Percentiles rank a stretch among this genome's conserved stretches.
phyloP scores from a whole-genome alignment of 2,329 filamentous ascomycete species.

The Purpureocillium takamizusanense region DNA sequence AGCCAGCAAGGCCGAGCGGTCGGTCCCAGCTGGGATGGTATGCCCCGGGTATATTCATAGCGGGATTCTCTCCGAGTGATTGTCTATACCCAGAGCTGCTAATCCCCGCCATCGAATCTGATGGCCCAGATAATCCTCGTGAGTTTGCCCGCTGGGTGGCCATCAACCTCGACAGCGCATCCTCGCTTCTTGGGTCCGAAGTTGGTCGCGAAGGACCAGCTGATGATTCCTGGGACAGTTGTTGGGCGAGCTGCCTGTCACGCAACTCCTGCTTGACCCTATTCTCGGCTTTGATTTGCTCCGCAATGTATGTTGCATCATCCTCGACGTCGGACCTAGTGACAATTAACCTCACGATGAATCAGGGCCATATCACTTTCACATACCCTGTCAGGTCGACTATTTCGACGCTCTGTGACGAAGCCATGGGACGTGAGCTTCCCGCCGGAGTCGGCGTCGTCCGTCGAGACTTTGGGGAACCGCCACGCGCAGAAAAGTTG shows the following conservation, averaged over 20 bases:
- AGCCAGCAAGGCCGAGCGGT: background rate
- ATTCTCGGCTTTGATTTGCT: slow-evolving; percentile 25
- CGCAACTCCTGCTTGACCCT: slow-evolving; percentile 17
- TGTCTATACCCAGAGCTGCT: too few species aligned
- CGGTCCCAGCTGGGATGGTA: slow-evolving; percentile 8
- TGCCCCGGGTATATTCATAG: slow-evolving; percentile 9
- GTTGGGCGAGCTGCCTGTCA: slow-evolving; percentile 19
- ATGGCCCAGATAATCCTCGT: background rate
- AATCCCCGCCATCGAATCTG: too few species aligned
- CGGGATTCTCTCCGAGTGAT: background rate
- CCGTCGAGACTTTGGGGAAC: slow-evolving; percentile 23
- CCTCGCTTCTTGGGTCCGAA: background rate
- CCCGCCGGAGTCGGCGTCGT: slow-evolving; percentile 13
- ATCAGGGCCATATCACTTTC: background rate
- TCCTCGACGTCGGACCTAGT: slow-evolving; percentile 23
- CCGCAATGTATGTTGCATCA: slow-evolving; percentile 15
- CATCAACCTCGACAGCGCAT: slow-evolving; percentile 21
- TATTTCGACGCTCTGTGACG: slow-evolving; percentile 12
- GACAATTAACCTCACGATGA: slow-evolving; percentile 8
- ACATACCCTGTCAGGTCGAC: slow-evolving; percentile 35
- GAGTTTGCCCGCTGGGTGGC: slow-evolving; percentile 13
- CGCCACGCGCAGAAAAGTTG: slow-evolving; percentile 6
- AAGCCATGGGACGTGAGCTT: too few species aligned
- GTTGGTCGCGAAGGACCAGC: slow-evolving; percentile 2
- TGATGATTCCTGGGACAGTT: slow-evolving; percentile 14